These are phyloP conservation scores for Cymbopogon citratus DNA, from an alignment of 176 grass and related monocot genomes.

Conservation along the genomic window DNA sequence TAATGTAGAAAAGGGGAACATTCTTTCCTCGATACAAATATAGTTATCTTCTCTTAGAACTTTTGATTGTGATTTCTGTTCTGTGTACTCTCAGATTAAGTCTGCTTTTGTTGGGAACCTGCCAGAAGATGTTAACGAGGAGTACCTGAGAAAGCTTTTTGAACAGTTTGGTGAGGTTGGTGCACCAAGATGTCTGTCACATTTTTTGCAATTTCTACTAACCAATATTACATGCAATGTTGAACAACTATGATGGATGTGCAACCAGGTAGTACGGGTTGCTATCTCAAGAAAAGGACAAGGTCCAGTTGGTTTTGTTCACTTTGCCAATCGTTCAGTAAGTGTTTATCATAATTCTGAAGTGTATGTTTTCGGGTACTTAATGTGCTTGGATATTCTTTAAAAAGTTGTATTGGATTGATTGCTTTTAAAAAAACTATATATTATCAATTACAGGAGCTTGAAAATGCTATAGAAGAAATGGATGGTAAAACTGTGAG, in stretches of 20 bases:
- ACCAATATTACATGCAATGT: slow-evolving; percentile 18
- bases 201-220: slow-evolving; percentile 30
- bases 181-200: background rate
- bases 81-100: slow-evolving; percentile 44
- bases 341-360: slow-evolving; percentile 33
- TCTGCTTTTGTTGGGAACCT: slow-evolving; percentile 84
- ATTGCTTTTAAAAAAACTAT: background rate
- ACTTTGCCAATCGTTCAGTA: slow-evolving; percentile 57
- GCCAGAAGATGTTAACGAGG: slow-evolving; percentile 56
- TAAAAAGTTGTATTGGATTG: background rate
- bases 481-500: slow-evolving; percentile 71
- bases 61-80: slow-evolving; percentile 14
- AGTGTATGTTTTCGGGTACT: slow-evolving; percentile 4
- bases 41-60: slow-evolving; percentile 21
- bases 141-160: slow-evolving; percentile 68
- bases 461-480: slow-evolving; percentile 69
- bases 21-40: slow-evolving; percentile 21
- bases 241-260: slow-evolving; percentile 21
- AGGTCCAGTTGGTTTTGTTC: slow-evolving; percentile 70
- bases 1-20: slow-evolving; percentile 18
- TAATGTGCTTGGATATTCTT: slow-evolving; percentile 6
- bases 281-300: slow-evolving; percentile 70
- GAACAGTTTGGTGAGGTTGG: slow-evolving; percentile 62
- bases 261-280: slow-evolving; percentile 50
- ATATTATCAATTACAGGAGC: slow-evolving; percentile 39